These are phyloP conservation scores for Elsinoe batatas DNA, from an alignment of 2,329 filamentous ascomycete genomes.

Conservation along the genomic window DNA sequence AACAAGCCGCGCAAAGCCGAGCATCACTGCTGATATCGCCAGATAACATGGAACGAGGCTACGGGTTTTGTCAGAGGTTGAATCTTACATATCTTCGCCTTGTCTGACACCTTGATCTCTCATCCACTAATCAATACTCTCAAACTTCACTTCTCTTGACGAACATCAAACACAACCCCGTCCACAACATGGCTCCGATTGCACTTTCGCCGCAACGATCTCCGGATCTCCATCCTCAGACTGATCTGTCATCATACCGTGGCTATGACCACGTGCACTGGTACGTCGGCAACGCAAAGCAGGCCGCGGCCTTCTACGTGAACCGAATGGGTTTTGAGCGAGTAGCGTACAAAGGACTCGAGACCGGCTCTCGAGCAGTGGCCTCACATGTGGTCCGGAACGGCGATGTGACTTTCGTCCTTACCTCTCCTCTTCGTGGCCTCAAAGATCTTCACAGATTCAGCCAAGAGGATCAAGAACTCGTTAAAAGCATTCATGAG, in stretches of 20 bases:
- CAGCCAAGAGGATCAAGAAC: conserved; percentile 48
- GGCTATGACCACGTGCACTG: conserved; percentile 91
- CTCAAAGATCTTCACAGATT: conserved; percentile 20
- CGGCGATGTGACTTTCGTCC: conserved; percentile 66
- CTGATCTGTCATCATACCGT: conserved; percentile 43
- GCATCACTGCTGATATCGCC: not conserved
- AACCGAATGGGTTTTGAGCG: conserved; percentile 76
- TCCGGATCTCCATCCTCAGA: conserved; percentile 10
- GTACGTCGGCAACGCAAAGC: conserved; percentile 96
- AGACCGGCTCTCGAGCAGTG: conserved; percentile 72
- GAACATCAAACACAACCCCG: no score
- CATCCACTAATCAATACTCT: not conserved
- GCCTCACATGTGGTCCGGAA: conserved; percentile 79
- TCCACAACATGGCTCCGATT: conserved; percentile 30
- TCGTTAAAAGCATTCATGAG: conserved; percentile 65
- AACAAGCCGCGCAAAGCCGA: conserved; percentile 8
- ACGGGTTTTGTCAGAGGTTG: not conserved
- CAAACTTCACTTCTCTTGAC: not conserved
- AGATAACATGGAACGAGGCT: conserved; percentile 3
- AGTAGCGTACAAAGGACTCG: conserved; percentile 76
- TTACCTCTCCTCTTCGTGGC: conserved; percentile 67
- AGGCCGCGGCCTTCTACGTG: conserved; percentile 82
- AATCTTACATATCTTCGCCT: not conserved
- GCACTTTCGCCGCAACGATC: conserved; percentile 22
- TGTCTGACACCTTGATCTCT: not conserved